These are phyloP conservation scores for Cucumis cinereus DNA, from an alignment of 306 rosid species.

Conservation along the genomic window DNA sequence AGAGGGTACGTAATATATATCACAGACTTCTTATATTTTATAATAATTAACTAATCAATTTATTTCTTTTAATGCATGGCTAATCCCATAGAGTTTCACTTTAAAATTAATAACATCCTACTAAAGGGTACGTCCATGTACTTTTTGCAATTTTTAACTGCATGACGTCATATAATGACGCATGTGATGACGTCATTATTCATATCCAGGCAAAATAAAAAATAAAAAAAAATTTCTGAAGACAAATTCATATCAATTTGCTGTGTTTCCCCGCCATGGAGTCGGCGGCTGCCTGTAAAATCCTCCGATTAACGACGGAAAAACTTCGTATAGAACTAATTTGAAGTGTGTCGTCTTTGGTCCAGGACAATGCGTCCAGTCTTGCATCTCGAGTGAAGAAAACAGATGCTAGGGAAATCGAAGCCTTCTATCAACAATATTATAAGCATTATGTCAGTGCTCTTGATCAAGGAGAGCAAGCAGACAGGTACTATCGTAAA, in stretches of 20 bases:
- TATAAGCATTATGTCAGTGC: slow-evolving; percentile 79
- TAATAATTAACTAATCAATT: too few relatives aligned
- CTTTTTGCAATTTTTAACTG: too few relatives aligned
- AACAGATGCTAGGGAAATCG: slow-evolving; percentile 92
- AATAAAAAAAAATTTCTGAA: too few relatives aligned
- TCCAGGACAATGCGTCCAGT: slow-evolving; percentile 74
- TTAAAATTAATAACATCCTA: too few relatives aligned
- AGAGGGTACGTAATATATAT: slow-evolving; percentile 47
- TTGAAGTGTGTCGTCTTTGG: not conserved
- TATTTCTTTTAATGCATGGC: too few relatives aligned
- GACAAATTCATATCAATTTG: too few relatives aligned
- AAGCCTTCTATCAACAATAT: slow-evolving; percentile 85
- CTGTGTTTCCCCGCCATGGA: too few relatives aligned
- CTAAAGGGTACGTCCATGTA: too few relatives aligned
- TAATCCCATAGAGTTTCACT: too few relatives aligned
- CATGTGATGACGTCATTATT: too few relatives aligned
- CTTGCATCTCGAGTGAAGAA: slow-evolving; percentile 61
- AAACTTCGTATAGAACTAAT: not conserved
- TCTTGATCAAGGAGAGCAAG: slow-evolving; percentile 85
- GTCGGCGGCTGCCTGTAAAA: not conserved
- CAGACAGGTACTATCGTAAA: slow-evolving; percentile 46
- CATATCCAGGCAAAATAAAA: too few relatives aligned
- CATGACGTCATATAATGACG: too few relatives aligned
- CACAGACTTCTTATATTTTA: not conserved
- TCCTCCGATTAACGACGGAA: not conserved